Evolutionary conservation across 2,329 filamentous ascomycete species (phyloP).

Genomic region (Fusarium devonianum): DNA sequence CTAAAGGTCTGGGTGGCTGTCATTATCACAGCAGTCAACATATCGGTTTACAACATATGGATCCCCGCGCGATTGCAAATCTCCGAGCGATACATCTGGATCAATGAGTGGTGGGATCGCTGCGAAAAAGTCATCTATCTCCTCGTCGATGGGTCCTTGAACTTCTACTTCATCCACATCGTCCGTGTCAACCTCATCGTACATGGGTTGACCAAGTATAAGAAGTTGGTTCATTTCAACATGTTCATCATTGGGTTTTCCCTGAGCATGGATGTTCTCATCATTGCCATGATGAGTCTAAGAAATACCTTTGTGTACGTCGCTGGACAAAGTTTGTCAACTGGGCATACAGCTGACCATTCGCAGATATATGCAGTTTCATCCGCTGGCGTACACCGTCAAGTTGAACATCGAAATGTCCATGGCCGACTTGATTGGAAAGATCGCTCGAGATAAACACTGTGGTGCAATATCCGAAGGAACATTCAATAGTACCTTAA

Average conservation of each 20-base stretch:
- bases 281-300: constrained; percentile 42
- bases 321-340: too few species aligned
- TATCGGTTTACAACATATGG: constrained; percentile 40
- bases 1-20: constrained; percentile 32
- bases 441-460: constrained; percentile 42
- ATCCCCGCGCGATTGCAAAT: constrained; percentile 38
- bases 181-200: constrained; percentile 33
- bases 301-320: constrained; percentile 41
- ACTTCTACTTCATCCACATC: constrained; percentile 40
- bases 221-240: constrained; percentile 38
- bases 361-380: constrained; percentile 55
- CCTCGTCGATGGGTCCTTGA: constrained; percentile 34
- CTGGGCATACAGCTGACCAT: not conserved
- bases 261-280: constrained; percentile 40
- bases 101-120: constrained; percentile 41
- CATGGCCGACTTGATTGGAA: constrained; percentile 60
- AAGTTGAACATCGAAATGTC: constrained; percentile 63
- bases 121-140: constrained; percentile 43
- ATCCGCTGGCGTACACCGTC: constrained; percentile 60
- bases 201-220: constrained; percentile 38
- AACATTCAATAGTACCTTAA: constrained; percentile 27
- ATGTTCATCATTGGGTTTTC: constrained; percentile 43
- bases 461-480: constrained; percentile 28
- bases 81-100: constrained; percentile 34
- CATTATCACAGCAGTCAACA: constrained; percentile 40